Base-by-base conservation (phyloP, 2,329 filamentous ascomycete genomes). In the Pseudogymnoascus sp. region DNA sequence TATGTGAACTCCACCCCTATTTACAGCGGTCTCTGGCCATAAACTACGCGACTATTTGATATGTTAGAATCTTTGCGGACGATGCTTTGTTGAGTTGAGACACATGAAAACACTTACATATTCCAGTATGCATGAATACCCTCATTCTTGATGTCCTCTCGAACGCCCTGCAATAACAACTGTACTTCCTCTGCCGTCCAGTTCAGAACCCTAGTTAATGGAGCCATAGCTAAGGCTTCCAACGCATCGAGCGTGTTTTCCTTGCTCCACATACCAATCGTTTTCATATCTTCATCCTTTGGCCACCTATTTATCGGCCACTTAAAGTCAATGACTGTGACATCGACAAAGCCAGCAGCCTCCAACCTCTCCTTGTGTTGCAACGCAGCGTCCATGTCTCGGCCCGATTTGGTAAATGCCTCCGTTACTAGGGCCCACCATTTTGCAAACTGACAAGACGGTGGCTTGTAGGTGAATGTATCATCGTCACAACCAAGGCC, bases 301-400 rank as follows among this genome's bases (percentile, higher is more conserved):
- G 80, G 76, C 81, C 81, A 84, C 11, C 71, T 67, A 63, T 78
- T 80, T 30, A 74, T 73, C 1, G 80, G 81, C 72, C 80, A 77
- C 66, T 77, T 78, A 67, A 74, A 78, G 4, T 77, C 67, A 1
- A 74, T 68, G 68, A 82, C 77, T 0, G 70, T 60, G 8, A 70
- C 50, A 62, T 68, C 60, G 12, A 59, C 37, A 60, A 68, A 70
- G 1, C 68, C 67, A 2, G 65, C 67, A 8, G 34, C 62, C 47
- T 65, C 60, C 25, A 67, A 37, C 9, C 54, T 58, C 18, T 58
- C 6, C 58, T 73, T 74, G 14, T 50, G 43, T 0, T 61, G 47
- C 0, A 65, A 65, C 0, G 76, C 70, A 20, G 69, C 71, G 34
- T 69, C 64, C 8, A 70, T 66, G 1, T 69, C 65, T 1, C 74